Evolutionary conservation across 805 yeast genomes (phyloP).

Genomic region (Kodamaea hsintzibuensis): DNA sequence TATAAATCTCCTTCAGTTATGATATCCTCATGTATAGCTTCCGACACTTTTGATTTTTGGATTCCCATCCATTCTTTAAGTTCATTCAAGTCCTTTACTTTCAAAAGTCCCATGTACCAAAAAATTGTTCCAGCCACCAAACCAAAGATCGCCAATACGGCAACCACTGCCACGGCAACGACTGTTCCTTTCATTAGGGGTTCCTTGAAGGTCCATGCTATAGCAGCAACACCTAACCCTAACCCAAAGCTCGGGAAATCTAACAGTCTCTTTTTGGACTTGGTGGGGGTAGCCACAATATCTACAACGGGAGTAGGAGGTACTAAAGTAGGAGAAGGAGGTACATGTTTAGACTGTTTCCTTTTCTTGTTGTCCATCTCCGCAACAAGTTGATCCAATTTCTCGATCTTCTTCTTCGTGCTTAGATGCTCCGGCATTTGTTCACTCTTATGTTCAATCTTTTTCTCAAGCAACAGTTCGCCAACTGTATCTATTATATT

Average conservation of each 20-base stretch:
- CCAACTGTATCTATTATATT: neutral
- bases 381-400: too few species aligned
- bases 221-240: constrained; percentile 27
- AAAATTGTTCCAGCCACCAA: constrained; percentile 22
- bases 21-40: neutral
- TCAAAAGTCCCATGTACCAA: constrained; percentile 34
- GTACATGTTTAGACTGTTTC: neutral
- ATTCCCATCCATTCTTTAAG: constrained; percentile 6
- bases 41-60: neutral
- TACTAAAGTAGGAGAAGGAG: neutral
- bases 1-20: neutral
- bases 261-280: constrained; percentile 11
- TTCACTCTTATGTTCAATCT: too few species aligned
- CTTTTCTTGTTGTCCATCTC: too few species aligned
- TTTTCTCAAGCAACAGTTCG: too few species aligned
- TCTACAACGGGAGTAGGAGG: neutral
- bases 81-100: constrained; percentile 13
- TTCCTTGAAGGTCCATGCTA: constrained; percentile 23
- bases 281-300: neutral
- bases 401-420: too few species aligned
- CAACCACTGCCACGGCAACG: constrained; percentile 1
- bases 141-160: constrained; percentile 2
- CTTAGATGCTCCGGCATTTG: too few species aligned
- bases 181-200: constrained; percentile 18
- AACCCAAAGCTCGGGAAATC: constrained; percentile 29